Evolutionary conservation across 257 asterid species (phyloP), one percentile per base, ranked within the genome.

Genomic region (Eustoma russellianum): DNA sequence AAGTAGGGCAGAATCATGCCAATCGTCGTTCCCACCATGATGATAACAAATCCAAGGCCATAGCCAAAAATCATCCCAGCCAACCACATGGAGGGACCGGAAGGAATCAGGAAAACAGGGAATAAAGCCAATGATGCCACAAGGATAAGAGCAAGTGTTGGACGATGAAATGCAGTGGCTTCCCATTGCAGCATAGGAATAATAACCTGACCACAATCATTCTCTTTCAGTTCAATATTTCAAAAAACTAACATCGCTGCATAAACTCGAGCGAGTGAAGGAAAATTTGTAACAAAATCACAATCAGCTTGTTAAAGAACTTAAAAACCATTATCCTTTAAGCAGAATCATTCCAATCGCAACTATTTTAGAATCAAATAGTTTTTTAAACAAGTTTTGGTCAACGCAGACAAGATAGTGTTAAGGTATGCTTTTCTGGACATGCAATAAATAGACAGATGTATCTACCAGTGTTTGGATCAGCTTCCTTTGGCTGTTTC

Each of bases 21-120:
- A 15, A 83, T 52, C 45, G 94, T 81, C 38, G 96, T 83, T 59
- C 96, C 96, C 34, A 70, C 74, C 96, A 83, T 87, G 70, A 87
- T 87, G 38, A 87, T 83, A 70, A 83, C 60, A 54, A 87, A 87
- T 3, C 96, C 96, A 61, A 76, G 70, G 53, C 96, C 96, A 52
- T 87, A 87, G 53, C 96, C 94, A 63, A 87, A 87, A 56, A 87
- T 79, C 96, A 87, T 87, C 64, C 96, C 96, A 44, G 96, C 94
- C 48, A 87, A 72, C 96, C 96, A 87, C 96, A 87, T 87, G 19
- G 96, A 83, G 55, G 96, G 96, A 17, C 92, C 96, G 7, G 96
- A 87, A 52, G 96, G 96, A 53, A 87, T 61, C 67, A 87, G 72
- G 60, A 83, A 65, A 47, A 87, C 96, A 0, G 96, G 96, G 58